These are phyloP conservation scores for Rhytidhysteron rufulum DNA, from an alignment of 2,329 filamentous ascomycete species.

Conservation along the genomic window DNA sequence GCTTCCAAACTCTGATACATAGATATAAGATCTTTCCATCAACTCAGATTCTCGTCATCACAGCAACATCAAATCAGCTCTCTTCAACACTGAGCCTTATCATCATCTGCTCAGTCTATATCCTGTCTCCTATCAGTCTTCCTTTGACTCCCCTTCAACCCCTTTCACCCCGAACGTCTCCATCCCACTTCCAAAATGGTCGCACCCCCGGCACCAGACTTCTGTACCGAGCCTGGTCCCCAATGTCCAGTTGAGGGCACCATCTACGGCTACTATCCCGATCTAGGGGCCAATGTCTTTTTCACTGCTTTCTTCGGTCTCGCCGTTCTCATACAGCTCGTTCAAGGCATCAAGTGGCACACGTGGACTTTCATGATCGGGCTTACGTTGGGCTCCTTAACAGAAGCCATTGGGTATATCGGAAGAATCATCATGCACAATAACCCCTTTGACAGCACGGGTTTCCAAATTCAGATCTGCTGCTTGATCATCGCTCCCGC, in stretches of 20 bases:
- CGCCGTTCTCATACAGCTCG: conserved; percentile 46
- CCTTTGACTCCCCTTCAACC: not conserved
- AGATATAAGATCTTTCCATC: not conserved
- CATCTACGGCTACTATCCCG: conserved; percentile 53
- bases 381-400: conserved; percentile 45
- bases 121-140: not conserved
- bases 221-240: conserved; percentile 15
- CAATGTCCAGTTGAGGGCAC: conserved; percentile 45
- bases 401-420: conserved; percentile 55
- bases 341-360: conserved; percentile 47
- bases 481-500: conserved; percentile 55
- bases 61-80: not conserved
- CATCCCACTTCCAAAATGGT: not conserved
- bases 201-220: conserved; percentile 6
- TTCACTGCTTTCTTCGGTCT: conserved; percentile 51
- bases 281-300: conserved; percentile 49
- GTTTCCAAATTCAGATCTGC: conserved; percentile 54
- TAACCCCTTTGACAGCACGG: conserved; percentile 48
- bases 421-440: conserved; percentile 52
- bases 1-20: not conserved
- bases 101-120: not conserved
- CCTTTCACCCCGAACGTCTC: not conserved
- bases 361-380: conserved; percentile 56
- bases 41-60: not conserved
- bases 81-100: not conserved